Base-by-base conservation (phyloP, 140 eudicot genomes). In the Cichorium intybus region DNA sequence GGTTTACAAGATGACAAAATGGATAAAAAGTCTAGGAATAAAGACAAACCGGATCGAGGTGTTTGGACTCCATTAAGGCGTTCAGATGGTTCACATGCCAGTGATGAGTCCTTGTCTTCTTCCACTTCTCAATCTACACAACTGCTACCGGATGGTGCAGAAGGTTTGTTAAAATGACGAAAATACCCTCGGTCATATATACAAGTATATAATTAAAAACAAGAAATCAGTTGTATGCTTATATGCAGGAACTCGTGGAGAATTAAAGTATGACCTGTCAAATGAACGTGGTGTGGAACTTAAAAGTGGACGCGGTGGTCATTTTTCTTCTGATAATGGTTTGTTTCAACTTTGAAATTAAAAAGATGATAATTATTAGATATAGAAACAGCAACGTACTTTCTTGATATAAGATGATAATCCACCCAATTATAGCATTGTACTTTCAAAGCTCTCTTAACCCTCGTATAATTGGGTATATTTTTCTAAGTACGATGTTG, bases 1-100 rank as follows among this genome's bases (percentile, higher is more conserved):
- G 89, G 80, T 60, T 68, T 60, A 52, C 56, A 68, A 31, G 97
- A 85, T 29, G 91, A 87, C 23, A 80, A 73, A 59, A 81, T 58
- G 47, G 87, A 88, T 28, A 79, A 77, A 55, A 82, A 86, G 4
- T 73, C 78, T 17, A 77, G 84, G 76, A 89, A 84, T 56, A 83
- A 65, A 75, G 97, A 89, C 46, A 86, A 89, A 67, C 87, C 85
- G 24, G 97, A 86, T 86, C 95, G 87, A 73, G 97, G 83, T 75
- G 95, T 86, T 70, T 89, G 97, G 97, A 64, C 95, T 65, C 95
- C 97, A 21, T 81, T 82, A 69, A 78, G 85, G 15, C 90, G 83
- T 33, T 83, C 95, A 3, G 95, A 54, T n/a, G n/a, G n/a, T n/a
- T 60, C 85, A 29, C 86, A 81, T 71, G 77, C 84, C 12, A 82